Evolutionary conservation across 2,329 filamentous ascomycete genomes (phyloP).

Genomic region (Westerdykella aurantiaca): DNA sequence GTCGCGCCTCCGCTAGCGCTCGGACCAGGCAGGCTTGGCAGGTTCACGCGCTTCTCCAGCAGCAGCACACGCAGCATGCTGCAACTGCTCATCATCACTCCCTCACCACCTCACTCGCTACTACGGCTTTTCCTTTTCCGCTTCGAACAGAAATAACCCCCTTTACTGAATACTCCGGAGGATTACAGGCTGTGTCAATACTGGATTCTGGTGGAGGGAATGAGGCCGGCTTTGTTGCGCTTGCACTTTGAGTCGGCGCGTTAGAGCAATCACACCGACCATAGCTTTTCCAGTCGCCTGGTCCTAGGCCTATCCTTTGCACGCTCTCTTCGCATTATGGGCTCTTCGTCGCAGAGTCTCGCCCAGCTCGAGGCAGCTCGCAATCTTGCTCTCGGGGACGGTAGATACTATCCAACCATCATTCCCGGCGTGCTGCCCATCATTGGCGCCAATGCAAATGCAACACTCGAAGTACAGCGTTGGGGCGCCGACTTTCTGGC

Average conservation of each 20-base stretch:
- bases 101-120: slow-evolving; percentile 16
- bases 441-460: slow-evolving; percentile 64
- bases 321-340: slow-evolving; percentile 21
- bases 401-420: slow-evolving; percentile 84
- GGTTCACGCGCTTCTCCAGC: background rate
- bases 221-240: slow-evolving; percentile 30
- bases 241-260: slow-evolving; percentile 24
- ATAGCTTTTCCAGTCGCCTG: slow-evolving; percentile 15
- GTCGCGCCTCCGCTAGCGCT: slow-evolving; percentile 4
- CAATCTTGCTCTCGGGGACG: slow-evolving; percentile 79
- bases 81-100: slow-evolving; percentile 8
- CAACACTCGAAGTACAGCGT: slow-evolving; percentile 69
- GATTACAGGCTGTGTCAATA: too few relatives aligned
- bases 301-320: slow-evolving; percentile 12
- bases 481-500: slow-evolving; percentile 96
- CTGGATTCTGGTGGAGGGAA: slow-evolving; percentile 12
- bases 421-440: slow-evolving; percentile 91
- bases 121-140: slow-evolving; percentile 11
- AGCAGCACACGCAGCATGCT: background rate
- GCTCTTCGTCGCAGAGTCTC: slow-evolving; percentile 40
- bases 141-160: too few relatives aligned
- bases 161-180: too few relatives aligned
- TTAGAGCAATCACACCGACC: slow-evolving; percentile 21
- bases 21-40: slow-evolving; percentile 3
- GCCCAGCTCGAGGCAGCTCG: slow-evolving; percentile 85